These are phyloP conservation scores for Lipomyces sp. DNA, from an alignment of 805 yeast genomes.

Conservation along the genomic window DNA sequence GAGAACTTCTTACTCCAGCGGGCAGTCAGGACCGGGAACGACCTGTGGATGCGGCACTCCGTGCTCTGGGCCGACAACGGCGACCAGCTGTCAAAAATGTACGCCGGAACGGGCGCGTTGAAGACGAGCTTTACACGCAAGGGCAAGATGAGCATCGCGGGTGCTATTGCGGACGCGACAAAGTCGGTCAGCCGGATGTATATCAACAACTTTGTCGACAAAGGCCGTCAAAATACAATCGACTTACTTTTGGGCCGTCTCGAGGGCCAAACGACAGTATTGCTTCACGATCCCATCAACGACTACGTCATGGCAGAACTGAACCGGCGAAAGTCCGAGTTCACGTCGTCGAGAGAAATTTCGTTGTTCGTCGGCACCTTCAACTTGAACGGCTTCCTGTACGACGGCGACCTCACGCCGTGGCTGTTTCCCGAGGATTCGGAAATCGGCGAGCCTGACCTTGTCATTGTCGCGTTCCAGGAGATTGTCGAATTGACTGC, in stretches of 20 bases:
- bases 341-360: constrained; percentile 58
- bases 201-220: constrained; percentile 92
- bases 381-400: constrained; percentile 74
- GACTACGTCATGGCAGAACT: constrained; percentile 76
- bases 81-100: constrained; percentile 90
- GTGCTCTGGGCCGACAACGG: constrained; percentile 98
- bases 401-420: constrained; percentile 55
- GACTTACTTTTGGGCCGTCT: constrained; percentile 81
- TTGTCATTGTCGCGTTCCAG: constrained; percentile 87
- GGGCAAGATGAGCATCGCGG: constrained; percentile 95
- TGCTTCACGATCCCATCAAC: constrained; percentile 79
- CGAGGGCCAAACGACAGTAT: constrained; percentile 65
- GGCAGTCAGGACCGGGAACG: constrained; percentile 39
- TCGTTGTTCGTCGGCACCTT: constrained; percentile 77
- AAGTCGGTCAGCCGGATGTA: constrained; percentile 93
- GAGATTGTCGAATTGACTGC: constrained; percentile 93
- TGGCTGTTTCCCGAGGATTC: constrained; percentile 77
- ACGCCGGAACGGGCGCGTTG: constrained; percentile 96
- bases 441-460: constrained; percentile 54
- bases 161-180: constrained; percentile 95
- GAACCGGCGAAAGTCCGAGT: constrained; percentile 48
- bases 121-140: constrained; percentile 91
- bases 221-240: constrained; percentile 82
- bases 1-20: constrained; percentile 45
- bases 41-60: constrained; percentile 69